These are phyloP conservation scores for Parsonsia alboflavescens DNA, from an alignment of 257 asterid species.

Conservation along the genomic window DNA sequence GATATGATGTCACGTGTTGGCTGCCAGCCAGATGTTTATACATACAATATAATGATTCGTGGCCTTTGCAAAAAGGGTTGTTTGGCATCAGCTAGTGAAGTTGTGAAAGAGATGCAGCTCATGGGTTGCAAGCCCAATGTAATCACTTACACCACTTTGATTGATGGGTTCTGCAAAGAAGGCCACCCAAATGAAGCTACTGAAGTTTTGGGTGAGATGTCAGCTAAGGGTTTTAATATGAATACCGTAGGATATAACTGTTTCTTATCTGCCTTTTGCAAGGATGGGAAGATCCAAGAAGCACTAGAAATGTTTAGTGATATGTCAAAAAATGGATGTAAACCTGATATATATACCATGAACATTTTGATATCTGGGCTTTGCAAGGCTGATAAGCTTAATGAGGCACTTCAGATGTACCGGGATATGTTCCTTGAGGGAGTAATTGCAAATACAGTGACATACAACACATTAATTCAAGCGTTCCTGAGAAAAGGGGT, in stretches of 20 bases:
- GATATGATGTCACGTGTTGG: slow-evolving; percentile 38
- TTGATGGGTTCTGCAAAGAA: slow-evolving; percentile 64
- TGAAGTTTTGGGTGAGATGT: slow-evolving; percentile 56
- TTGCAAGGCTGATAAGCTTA: slow-evolving; percentile 48
- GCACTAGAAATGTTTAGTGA: slow-evolving; percentile 44
- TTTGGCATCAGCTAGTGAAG: slow-evolving; percentile 54
- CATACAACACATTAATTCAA: slow-evolving; percentile 76
- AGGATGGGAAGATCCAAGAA: slow-evolving; percentile 48
- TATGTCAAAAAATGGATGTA: slow-evolving; percentile 58
- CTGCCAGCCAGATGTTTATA: slow-evolving; percentile 64
- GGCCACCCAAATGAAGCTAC: slow-evolving; percentile 63
- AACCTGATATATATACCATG: slow-evolving; percentile 61
- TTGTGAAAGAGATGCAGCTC: slow-evolving; percentile 44
- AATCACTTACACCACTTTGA: slow-evolving; percentile 70
- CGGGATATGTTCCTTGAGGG: slow-evolving; percentile 75
- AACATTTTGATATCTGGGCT: slow-evolving; percentile 73
- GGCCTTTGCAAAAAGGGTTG: slow-evolving; percentile 72
- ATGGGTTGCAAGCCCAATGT: slow-evolving; percentile 54
- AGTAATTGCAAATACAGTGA: slow-evolving; percentile 72
- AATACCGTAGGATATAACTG: slow-evolving; percentile 78
- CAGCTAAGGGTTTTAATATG: slow-evolving; percentile 44
- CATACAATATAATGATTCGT: slow-evolving; percentile 64
- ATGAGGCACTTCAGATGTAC: slow-evolving; percentile 60
- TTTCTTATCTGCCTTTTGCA: slow-evolving; percentile 70
- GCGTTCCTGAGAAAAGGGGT: slow-evolving; percentile 50